phyloP scores from a whole-genome alignment of 306 rosid genomes.

The Vigna angularis region DNA sequence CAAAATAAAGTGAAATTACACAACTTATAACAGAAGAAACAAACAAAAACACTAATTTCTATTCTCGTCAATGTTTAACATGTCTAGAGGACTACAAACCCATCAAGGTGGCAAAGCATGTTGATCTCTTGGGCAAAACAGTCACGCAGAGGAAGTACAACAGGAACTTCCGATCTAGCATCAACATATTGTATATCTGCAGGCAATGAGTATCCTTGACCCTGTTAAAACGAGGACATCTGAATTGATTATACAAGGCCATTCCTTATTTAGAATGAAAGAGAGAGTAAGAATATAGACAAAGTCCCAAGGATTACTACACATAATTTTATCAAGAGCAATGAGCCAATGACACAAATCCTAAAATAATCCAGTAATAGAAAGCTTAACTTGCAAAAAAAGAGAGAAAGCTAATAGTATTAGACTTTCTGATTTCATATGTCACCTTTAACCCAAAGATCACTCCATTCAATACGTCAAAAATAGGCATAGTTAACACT shows the following conservation, averaged over 20 bases:
- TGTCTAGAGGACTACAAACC: conserved; percentile 66
- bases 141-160: conserved; percentile 91
- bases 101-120: conserved; percentile 80
- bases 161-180: conserved; percentile 83
- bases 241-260: conserved; percentile 6
- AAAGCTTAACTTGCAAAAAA: not conserved
- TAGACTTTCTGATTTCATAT: not conserved
- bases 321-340: not conserved
- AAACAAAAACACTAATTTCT: not conserved
- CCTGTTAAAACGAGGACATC: conserved; percentile 59
- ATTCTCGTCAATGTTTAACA: not conserved
- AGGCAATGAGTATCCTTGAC: conserved; percentile 90
- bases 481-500: not conserved
- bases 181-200: conserved; percentile 96
- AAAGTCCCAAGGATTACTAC: conserved; percentile 15
- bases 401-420: not conserved
- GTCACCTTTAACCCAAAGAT: not conserved
- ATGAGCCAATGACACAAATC: conserved; percentile 12
- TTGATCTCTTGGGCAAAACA: conserved; percentile 83
- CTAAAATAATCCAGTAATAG: conserved; percentile 2
- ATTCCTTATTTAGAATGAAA: conserved; percentile 11
- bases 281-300: conserved; percentile 13
- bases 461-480: not conserved
- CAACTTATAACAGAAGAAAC: not conserved
- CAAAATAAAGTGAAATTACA: not conserved